Evolutionary conservation across 148 eudicot species (phyloP), one percentile per base, ranked within the genome.

Genomic region (Rhododendron molle): DNA sequence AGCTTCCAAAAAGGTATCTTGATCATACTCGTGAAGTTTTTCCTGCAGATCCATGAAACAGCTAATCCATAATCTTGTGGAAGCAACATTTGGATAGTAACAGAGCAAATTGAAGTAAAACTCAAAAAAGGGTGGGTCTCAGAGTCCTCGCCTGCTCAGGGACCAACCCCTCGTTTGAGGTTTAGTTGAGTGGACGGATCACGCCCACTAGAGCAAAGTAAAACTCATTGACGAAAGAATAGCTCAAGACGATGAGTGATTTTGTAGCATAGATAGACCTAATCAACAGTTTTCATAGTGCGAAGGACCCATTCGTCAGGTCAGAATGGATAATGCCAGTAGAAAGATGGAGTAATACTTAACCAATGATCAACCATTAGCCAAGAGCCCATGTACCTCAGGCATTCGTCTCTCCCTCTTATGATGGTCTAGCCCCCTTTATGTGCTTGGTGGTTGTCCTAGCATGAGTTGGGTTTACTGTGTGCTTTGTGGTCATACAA

Each of bases 21-120:
- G 78, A 10, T 60, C 85, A 47, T 46, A 83, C 10, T 83, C 44
- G 2, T 11, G 1, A 44, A 47, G 32, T 49, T 44, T 71, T 47
- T 83, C 85, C 85, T 83, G 26, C 62, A 47, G 16, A 28, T 10
- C 38, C 85, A 83, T 43, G 62, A 47, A 16, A 14, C 60, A 20
- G 52, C 7, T 47, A 14, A 11, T 26, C 30, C 30, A 78, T 54
- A 54, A 54, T 15, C 60, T 54, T 54, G 60, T 54, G 60, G 20
- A 18, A 54, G 7, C 23, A 54, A 54, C 21, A 16, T 16, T 18
- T 16, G 60, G 60, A 54, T 54, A 4, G 60, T 18, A 54, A 54
- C 23, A 4, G 23, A 54, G 60, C 60, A 54, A 54, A 15, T 16
- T 54, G 7, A 54, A 54, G 60, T 54, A 46, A 50, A 56, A 11